A percentile compares a stretch with the other conserved stretches of the same genome.
Conservation (phyloP, 257 asterid species). For the Ocimum tenuiflorum region DNA sequence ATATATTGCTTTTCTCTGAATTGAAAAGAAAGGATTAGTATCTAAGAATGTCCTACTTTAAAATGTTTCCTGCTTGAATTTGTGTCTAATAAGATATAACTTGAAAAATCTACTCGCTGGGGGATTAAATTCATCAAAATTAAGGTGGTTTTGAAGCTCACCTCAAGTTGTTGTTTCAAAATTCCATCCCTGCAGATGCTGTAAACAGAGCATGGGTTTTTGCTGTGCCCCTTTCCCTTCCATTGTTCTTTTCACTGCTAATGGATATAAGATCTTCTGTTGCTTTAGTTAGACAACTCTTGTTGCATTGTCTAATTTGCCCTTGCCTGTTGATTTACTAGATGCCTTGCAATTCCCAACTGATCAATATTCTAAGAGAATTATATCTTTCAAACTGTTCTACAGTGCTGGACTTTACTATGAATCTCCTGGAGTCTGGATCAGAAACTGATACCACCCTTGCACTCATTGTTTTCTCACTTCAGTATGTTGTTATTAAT, state of each 20-base stretch:
- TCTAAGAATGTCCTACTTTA: neutral
- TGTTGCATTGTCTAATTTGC: neutral
- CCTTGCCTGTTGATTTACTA: neutral
- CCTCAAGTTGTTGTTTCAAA: neutral
- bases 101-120: neutral
- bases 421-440: conserved; percentile 74
- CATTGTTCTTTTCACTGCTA: neutral
- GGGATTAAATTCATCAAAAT: neutral
- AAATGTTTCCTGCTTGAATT: neutral
- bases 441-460: conserved; percentile 61
- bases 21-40: neutral
- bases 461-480: conserved; percentile 72
- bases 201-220: neutral
- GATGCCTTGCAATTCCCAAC: conserved; percentile 1
- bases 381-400: conserved; percentile 17
- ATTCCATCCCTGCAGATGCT: neutral
- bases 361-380: neutral
- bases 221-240: neutral
- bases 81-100: neutral
- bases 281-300: neutral
- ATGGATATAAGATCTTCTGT: conserved; percentile 11
- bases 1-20: neutral
- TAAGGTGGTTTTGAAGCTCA: neutral
- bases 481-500: conserved; percentile 84
- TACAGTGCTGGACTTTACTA: conserved; percentile 83